Percentiles rank a stretch among this genome's conserved stretches.
Evolutionary conservation across 163 green algal species (phyloP).

Genomic region (Chlorella variabilis): DNA sequence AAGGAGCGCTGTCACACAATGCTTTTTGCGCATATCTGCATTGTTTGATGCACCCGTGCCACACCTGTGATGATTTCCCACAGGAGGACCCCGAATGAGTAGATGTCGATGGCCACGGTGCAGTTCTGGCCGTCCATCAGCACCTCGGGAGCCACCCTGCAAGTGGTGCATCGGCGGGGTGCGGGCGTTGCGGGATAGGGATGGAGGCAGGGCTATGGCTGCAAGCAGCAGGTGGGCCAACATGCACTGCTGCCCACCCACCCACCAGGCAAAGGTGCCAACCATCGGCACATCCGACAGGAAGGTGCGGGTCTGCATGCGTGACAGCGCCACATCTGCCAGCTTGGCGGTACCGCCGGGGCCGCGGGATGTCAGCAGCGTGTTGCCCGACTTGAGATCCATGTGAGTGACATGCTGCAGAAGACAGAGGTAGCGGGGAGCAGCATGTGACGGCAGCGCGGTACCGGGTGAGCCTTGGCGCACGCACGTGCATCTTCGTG

Average conservation of each 20-base stretch:
- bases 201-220: neutral
- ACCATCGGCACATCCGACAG: neutral
- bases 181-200: neutral
- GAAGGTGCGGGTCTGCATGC: neutral
- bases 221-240: neutral
- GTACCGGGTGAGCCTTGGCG: too few species aligned
- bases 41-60: too few species aligned
- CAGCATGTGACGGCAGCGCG: too few species aligned
- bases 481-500: too few species aligned
- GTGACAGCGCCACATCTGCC: slow-evolving; percentile 40
- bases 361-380: neutral
- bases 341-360: slow-evolving; percentile 44
- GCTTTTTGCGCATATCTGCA: too few species aligned
- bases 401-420: neutral
- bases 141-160: slow-evolving; percentile 9
- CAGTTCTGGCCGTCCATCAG: slow-evolving; percentile 9
- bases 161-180: neutral
- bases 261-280: slow-evolving; percentile 16
- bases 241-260: neutral
- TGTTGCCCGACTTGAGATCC: neutral
- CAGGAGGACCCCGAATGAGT: slow-evolving; percentile 12
- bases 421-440: neutral
- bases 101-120: slow-evolving; percentile 17
- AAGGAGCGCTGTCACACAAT: too few species aligned
- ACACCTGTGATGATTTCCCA: slow-evolving; percentile 28